Evolutionary conservation across 148 eudicot genomes (phyloP), one percentile per base, ranked within the genome.

Genomic region (Silene conica): DNA sequence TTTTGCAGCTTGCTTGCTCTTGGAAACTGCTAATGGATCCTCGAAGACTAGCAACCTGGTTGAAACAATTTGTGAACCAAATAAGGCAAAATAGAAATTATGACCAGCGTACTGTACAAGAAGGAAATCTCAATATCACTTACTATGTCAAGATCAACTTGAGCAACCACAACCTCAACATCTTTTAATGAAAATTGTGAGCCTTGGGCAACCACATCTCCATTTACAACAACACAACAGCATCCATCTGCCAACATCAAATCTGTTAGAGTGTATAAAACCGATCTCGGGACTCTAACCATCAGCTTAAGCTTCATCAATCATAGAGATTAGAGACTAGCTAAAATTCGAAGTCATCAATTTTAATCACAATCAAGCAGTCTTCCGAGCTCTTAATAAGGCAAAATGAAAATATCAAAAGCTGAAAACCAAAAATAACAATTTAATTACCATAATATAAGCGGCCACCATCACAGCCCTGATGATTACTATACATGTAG

Each of bases 191-290:
- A 94, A 82, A 94, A 94, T 72, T 94, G 98, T 58, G 97, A 89
- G 70, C 98, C 97, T 83, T 94, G 98, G n/a, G 91, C 96, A 81
- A 91, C 92, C 78, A 92, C 90, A 78, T 94, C 98, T 55, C 93
- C 97, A 78, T 94, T 94, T 70, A 94, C 90, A 81, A 90, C 96
- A 79, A 94, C 82, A 78, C 90, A 91, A 41, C 87, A 81, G 73
- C 98, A 94, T 79, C 98, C 98, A 90, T 94, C 98, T 94, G 85
- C 85, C 72, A 80, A 20, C 71, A 64, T 66, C 63, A 67, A 78
- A 82, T 26, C 28, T 26, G 28, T 26, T 26, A 26, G 28, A 26
- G 28, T 26, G 28, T 26, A 26, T 26, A 26, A 26, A 26, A 26
- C 28, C 28, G 28, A 26, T 26, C 28, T 26, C 2, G 28, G 28